Conservation (phyloP, 2,329 filamentous ascomycete genomes). For the Iodosphaeria phyllophila region DNA sequence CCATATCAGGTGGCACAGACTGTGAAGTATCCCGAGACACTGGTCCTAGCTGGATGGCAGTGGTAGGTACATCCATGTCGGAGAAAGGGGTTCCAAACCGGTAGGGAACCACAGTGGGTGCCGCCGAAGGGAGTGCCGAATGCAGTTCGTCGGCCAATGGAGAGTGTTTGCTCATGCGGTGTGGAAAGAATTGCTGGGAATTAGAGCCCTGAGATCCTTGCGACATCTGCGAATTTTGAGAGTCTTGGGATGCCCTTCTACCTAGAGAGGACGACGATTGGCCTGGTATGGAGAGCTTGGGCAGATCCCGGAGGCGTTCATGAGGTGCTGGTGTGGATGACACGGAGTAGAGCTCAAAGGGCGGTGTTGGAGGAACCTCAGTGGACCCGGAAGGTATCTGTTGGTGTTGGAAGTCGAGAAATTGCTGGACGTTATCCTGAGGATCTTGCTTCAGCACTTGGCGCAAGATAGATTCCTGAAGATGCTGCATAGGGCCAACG, state of each 20-base stretch:
- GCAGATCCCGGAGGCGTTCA: slow-evolving; percentile 35
- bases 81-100: slow-evolving; percentile 76
- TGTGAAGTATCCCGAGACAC: slow-evolving; percentile 66
- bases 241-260: slow-evolving; percentile 4
- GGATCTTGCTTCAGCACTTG: slow-evolving; percentile 57
- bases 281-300: slow-evolving; percentile 41
- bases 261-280: slow-evolving; percentile 9
- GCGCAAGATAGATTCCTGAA: slow-evolving; percentile 57
- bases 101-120: too few species aligned
- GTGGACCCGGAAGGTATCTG: slow-evolving; percentile 16
- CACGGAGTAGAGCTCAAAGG: slow-evolving; percentile 48
- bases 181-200: slow-evolving; percentile 21
- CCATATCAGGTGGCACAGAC: slow-evolving; percentile 89
- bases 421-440: slow-evolving; percentile 85
- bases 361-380: slow-evolving; percentile 50
- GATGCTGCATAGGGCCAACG: slow-evolving; percentile 43
- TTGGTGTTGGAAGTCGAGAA: slow-evolving; percentile 64
- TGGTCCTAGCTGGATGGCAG: slow-evolving; percentile 50
- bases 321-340: slow-evolving; percentile 35
- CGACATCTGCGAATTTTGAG: too few species aligned
- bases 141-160: too few species aligned
- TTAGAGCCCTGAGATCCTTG: slow-evolving; percentile 5
- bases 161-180: slow-evolving; percentile 36
- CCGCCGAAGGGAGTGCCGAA: too few species aligned
- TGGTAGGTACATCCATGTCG: slow-evolving; percentile 76